phyloP scores from a whole-genome alignment of 2,329 filamentous ascomycete genomes.

The Tricladium varicosporioides region DNA sequence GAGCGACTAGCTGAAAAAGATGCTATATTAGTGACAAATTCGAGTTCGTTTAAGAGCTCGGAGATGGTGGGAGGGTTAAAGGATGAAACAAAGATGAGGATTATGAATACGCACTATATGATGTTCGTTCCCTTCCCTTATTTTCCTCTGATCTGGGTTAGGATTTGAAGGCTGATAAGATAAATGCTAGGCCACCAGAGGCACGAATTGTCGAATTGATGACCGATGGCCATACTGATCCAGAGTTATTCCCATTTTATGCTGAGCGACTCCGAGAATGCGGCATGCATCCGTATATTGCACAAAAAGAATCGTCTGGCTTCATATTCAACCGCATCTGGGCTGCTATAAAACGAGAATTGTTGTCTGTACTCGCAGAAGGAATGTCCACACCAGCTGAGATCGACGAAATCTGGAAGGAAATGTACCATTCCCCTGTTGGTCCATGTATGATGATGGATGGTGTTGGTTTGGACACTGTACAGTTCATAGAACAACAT shows the following conservation, averaged over 20 bases:
- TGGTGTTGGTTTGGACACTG: slow-evolving; percentile 40
- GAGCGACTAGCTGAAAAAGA: slow-evolving; percentile 37
- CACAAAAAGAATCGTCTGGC: slow-evolving; percentile 36
- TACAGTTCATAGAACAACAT: slow-evolving; percentile 40
- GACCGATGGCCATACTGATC: slow-evolving; percentile 36
- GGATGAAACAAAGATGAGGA: slow-evolving; percentile 34
- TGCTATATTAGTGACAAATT: slow-evolving; percentile 46
- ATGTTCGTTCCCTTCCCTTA: slow-evolving; percentile 15
- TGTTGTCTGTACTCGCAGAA: slow-evolving; percentile 35
- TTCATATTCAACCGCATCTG: slow-evolving; percentile 43
- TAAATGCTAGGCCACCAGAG: slow-evolving; percentile 8
- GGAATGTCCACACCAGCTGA: slow-evolving; percentile 37
- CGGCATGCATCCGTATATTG: slow-evolving; percentile 39
- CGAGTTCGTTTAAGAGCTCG: slow-evolving; percentile 44
- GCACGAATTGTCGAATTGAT: slow-evolving; percentile 38
- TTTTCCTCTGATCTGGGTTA: no score
- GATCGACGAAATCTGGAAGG: slow-evolving; percentile 38
- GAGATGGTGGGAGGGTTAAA: slow-evolving; percentile 40
- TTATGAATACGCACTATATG: slow-evolving; percentile 46
- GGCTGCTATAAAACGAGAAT: slow-evolving; percentile 43
- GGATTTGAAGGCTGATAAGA: background rate
- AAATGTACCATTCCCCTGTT: slow-evolving; percentile 35
- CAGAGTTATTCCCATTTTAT: slow-evolving; percentile 31
- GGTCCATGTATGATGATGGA: slow-evolving; percentile 42
- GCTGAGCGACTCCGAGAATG: slow-evolving; percentile 32